Evolutionary conservation across 2,329 filamentous ascomycete genomes (phyloP).

Genomic region (Colletotrichum zoysiae): DNA sequence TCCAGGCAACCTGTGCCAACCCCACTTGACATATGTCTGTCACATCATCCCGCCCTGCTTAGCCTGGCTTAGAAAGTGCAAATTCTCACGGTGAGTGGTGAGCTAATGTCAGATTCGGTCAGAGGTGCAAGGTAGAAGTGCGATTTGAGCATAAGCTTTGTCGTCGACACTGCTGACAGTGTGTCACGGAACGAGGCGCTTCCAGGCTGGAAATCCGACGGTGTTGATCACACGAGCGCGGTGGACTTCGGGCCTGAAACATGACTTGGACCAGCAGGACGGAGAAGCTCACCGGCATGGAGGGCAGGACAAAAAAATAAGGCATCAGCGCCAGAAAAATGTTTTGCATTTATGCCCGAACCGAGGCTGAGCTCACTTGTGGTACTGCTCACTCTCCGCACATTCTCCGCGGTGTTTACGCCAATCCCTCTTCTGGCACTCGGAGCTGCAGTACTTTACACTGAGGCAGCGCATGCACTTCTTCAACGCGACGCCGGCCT

Average conservation of each 20-base stretch:
- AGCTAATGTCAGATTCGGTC: background rate
- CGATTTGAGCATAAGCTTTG: background rate
- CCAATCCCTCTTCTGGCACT: conserved; percentile 69
- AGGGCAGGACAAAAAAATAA: background rate
- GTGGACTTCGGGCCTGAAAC: background rate
- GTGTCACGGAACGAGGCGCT: background rate
- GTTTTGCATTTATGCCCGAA: background rate
- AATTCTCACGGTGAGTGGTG: background rate
- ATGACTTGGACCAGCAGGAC: background rate
- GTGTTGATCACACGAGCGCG: background rate
- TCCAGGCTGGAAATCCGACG: background rate
- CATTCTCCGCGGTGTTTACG: conserved; percentile 63
- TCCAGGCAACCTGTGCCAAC: too few relatives aligned
- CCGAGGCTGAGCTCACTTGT: background rate
- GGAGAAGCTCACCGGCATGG: background rate
- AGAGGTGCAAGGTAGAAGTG: background rate
- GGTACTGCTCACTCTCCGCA: conserved; percentile 34
- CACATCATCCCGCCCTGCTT: background rate
- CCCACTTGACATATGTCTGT: background rate
- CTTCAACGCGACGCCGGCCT: conserved; percentile 52
- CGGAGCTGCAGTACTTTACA: conserved; percentile 63
- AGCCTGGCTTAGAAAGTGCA: background rate
- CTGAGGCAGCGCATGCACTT: conserved; percentile 60
- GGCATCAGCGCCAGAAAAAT: background rate
- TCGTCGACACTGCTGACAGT: background rate